phyloP scores from a whole-genome alignment of 2,329 filamentous ascomycete species.

The Aspergillus sclerotialis region DNA sequence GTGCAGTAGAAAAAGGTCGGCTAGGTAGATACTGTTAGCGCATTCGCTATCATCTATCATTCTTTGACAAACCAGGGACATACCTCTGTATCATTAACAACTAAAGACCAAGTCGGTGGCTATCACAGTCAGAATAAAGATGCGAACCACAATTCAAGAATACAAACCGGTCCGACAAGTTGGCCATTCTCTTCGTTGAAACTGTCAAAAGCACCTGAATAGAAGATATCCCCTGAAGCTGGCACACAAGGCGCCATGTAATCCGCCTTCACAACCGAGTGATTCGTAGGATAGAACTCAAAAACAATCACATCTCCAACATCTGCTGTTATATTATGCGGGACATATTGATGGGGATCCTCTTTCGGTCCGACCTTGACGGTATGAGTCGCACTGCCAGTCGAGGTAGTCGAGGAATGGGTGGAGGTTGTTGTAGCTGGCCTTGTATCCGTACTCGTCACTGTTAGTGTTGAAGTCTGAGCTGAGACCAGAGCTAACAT shows the following conservation, averaged over 20 bases:
- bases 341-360: slow-evolving; percentile 25
- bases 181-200: slow-evolving; percentile 41
- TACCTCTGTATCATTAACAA: slow-evolving; percentile 52
- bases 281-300: slow-evolving; percentile 56
- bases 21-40: slow-evolving; percentile 5
- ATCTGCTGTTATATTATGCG: slow-evolving; percentile 20
- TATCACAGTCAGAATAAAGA: slow-evolving; percentile 4
- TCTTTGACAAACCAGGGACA: background rate
- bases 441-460: slow-evolving; percentile 4
- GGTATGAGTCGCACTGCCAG: slow-evolving; percentile 21
- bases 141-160: background rate
- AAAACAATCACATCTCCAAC: slow-evolving; percentile 41
- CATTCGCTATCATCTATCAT: background rate
- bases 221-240: slow-evolving; percentile 26
- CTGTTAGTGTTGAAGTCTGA: background rate
- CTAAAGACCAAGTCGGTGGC: slow-evolving; percentile 32
- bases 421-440: too few relatives aligned
- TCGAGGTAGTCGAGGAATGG: slow-evolving; percentile 8
- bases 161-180: slow-evolving; percentile 24
- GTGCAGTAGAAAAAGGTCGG: slow-evolving; percentile 67
- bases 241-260: slow-evolving; percentile 58
- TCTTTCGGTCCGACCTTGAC: slow-evolving; percentile 26
- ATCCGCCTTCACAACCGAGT: slow-evolving; percentile 57
- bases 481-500: background rate
- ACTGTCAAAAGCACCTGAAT: slow-evolving; percentile 36